These are phyloP conservation scores for Zalerion maritima DNA, from an alignment of 495 filamentous ascomycete genomes.

Conservation along the genomic window DNA sequence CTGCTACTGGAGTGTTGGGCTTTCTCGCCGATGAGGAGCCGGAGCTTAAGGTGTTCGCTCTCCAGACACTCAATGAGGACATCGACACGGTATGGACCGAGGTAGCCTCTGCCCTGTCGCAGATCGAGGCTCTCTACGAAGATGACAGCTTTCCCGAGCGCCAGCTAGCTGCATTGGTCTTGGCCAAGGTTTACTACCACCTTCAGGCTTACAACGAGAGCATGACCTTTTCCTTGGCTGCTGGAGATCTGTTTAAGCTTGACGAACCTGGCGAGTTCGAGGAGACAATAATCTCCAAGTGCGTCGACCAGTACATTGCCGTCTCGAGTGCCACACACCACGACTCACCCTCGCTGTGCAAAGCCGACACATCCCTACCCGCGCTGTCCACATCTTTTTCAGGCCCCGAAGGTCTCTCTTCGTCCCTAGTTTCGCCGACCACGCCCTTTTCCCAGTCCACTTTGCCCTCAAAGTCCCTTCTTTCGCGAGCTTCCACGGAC, in stretches of 20 bases:
- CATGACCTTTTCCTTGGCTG: conserved; percentile 93
- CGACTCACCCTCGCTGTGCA: conserved; percentile 25
- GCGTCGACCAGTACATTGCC: conserved; percentile 92
- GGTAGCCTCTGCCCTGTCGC: conserved; percentile 75
- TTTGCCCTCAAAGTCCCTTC: conserved; percentile 80
- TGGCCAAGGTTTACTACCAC: conserved; percentile 97
- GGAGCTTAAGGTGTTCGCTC: conserved; percentile 82
- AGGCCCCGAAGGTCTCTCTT: conserved; percentile 43
- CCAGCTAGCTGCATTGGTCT: conserved; percentile 84
- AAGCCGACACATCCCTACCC: conserved; percentile 38
- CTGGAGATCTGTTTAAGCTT: conserved; percentile 88
- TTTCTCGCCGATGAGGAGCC: conserved; percentile 90
- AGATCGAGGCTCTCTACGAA: conserved; percentile 97
- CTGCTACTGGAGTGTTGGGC: conserved; percentile 85
- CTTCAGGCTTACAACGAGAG: conserved; percentile 97
- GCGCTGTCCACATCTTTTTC: conserved; percentile 63
- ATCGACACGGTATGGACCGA: conserved; percentile 97
- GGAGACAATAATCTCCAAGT: conserved; percentile 97
- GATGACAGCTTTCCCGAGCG: conserved; percentile 89
- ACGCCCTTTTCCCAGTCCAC: conserved; percentile 88
- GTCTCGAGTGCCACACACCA: conserved; percentile 59
- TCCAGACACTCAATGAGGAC: conserved; percentile 85
- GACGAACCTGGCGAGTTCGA: conserved; percentile 90
- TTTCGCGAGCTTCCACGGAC: conserved; percentile 50
- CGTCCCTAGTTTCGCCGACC: conserved; percentile 67